Conservation (phyloP, 805 yeast species). For the Nakazawaea molendinolei region DNA sequence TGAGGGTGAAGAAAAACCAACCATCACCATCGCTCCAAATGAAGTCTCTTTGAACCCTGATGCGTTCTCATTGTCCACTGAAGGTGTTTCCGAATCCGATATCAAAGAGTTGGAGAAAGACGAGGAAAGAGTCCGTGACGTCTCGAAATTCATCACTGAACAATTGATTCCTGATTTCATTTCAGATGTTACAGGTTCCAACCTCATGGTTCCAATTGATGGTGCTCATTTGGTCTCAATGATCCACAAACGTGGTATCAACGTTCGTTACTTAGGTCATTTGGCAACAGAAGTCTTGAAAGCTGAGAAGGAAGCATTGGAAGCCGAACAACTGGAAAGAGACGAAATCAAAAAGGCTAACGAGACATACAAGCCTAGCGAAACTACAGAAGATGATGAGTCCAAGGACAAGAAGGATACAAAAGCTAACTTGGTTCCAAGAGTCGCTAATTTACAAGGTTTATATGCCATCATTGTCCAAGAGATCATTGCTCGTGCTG, state of each 20-base stretch:
- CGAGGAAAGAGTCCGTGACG: slow-evolving; percentile 57
- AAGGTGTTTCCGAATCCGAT: slow-evolving; percentile 30
- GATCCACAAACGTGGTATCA: slow-evolving; percentile 80
- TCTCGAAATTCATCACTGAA: slow-evolving; percentile 55
- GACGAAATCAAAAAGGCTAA: slow-evolving; percentile 21
- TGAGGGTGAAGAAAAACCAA: slow-evolving; percentile 33
- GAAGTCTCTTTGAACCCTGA: slow-evolving; percentile 72
- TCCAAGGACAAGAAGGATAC: slow-evolving; percentile 26
- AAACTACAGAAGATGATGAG: slow-evolving; percentile 26
- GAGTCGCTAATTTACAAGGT: slow-evolving; percentile 36
- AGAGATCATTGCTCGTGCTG: slow-evolving; percentile 77
- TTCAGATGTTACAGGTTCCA: slow-evolving; percentile 43
- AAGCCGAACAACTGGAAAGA: slow-evolving; percentile 21
- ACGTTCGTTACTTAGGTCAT: slow-evolving; percentile 78
- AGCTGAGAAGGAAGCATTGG: slow-evolving; percentile 20
- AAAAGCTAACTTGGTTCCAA: slow-evolving; percentile 35
- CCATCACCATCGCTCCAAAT: slow-evolving; percentile 45
- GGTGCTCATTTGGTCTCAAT: slow-evolving; percentile 65
- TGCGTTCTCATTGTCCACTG: slow-evolving; percentile 52
- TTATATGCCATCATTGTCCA: slow-evolving; percentile 40
- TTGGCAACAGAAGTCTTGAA: slow-evolving; percentile 37
- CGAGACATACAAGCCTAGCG: slow-evolving; percentile 25
- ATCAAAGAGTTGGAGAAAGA: slow-evolving; percentile 38
- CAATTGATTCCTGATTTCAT: slow-evolving; percentile 59
- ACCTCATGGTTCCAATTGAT: slow-evolving; percentile 62